Evolutionary conservation across 2,329 filamentous ascomycete genomes (phyloP).

Genomic region (Lachnellula suecica): DNA sequence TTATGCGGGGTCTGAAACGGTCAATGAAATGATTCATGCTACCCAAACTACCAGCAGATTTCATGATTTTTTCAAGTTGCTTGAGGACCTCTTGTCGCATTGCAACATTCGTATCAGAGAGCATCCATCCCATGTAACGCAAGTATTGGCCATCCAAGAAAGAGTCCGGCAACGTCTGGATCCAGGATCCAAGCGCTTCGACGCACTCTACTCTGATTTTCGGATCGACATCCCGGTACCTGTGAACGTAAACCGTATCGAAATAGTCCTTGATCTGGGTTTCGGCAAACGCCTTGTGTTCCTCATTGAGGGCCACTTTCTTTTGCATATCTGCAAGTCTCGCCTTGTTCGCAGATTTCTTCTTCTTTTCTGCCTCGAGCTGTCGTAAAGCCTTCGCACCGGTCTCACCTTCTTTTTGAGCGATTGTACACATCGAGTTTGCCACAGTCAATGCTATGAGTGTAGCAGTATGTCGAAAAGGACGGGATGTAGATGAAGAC

Average conservation of each 20-base stretch:
- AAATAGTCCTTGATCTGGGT: conserved; percentile 81
- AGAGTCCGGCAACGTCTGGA: conserved; percentile 76
- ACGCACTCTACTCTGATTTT: conserved; percentile 88
- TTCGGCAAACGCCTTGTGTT: conserved; percentile 56
- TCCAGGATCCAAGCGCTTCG: conserved; percentile 84
- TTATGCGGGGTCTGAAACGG: conserved; percentile 79
- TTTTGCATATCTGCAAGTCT: conserved; percentile 72
- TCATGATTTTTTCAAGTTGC: conserved; percentile 78
- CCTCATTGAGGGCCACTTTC: conserved; percentile 52
- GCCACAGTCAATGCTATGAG: conserved; percentile 79
- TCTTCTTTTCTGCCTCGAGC: conserved; percentile 73
- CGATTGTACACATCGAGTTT: conserved; percentile 72
- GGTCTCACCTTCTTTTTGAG: conserved; percentile 67
- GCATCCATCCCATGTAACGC: conserved; percentile 91
- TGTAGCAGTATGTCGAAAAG: conserved; percentile 92
- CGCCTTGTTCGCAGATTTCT: conserved; percentile 73
- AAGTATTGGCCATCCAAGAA: conserved; percentile 92
- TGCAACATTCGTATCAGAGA: conserved; percentile 75
- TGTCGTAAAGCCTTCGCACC: conserved; percentile 78
- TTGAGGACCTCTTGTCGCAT: conserved; percentile 84
- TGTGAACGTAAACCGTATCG: conserved; percentile 89
- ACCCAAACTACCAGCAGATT: conserved; percentile 73
- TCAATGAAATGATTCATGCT: conserved; percentile 89
- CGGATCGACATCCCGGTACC: conserved; percentile 91
- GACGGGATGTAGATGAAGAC: conserved; percentile 82